Evolutionary conservation across 2,329 filamentous ascomycete species (phyloP).

Genomic region (Apiospora rasikravindrae): DNA sequence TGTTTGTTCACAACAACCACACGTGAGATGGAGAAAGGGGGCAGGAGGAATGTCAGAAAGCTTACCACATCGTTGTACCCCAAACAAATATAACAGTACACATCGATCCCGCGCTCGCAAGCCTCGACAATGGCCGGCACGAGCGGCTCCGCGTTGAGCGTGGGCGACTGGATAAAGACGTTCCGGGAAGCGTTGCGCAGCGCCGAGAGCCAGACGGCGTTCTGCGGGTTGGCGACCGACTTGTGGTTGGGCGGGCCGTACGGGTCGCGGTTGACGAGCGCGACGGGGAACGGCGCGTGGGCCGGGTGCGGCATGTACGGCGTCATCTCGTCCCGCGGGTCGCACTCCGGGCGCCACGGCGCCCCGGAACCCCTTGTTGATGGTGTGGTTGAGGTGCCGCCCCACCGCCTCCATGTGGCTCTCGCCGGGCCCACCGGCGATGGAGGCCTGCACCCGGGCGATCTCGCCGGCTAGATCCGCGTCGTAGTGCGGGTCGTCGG

Average conservation of each 20-base stretch:
- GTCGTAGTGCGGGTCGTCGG: conserved; percentile 69
- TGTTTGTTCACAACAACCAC: neutral
- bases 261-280: conserved; percentile 71
- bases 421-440: conserved; percentile 57
- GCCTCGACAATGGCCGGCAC: conserved; percentile 68
- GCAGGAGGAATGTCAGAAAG: conserved; percentile 22
- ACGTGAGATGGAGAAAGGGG: neutral
- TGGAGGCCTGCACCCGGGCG: conserved; percentile 61
- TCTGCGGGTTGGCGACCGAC: conserved; percentile 71
- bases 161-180: conserved; percentile 81
- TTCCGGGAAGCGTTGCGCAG: conserved; percentile 65
- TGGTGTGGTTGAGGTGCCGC: conserved; percentile 69
- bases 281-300: conserved; percentile 69
- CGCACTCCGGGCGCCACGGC: conserved; percentile 58
- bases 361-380: conserved; percentile 53
- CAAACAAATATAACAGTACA: conserved; percentile 75
- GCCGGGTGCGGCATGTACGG: conserved; percentile 65
- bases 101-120: conserved; percentile 68
- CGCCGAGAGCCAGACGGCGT: conserved; percentile 74
- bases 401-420: conserved; percentile 63
- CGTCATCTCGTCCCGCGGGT: conserved; percentile 62
- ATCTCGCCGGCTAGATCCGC: conserved; percentile 64
- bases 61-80: conserved; percentile 75
- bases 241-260: conserved; percentile 68
- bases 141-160: conserved; percentile 74